These are phyloP conservation scores for Fusarium sterilihyphosum DNA, from an alignment of 2,329 filamentous ascomycete species.

Conservation along the genomic window DNA sequence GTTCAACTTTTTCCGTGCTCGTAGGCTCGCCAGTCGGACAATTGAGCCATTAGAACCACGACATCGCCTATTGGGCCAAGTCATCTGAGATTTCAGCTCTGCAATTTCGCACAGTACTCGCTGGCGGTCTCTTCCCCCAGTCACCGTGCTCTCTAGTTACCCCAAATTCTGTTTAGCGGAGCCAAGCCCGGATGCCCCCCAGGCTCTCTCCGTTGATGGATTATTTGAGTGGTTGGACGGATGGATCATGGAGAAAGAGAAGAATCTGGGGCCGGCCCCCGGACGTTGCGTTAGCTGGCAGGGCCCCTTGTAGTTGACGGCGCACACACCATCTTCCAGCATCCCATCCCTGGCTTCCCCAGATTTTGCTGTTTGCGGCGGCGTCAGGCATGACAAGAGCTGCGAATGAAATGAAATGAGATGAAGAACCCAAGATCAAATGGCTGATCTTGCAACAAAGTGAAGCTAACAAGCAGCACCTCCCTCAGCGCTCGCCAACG, in stretches of 20 bases:
- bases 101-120: slow-evolving; percentile 37
- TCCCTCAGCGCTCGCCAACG: slow-evolving; percentile 21
- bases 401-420: slow-evolving; percentile 30
- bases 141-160: slow-evolving; percentile 39
- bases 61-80: slow-evolving; percentile 22
- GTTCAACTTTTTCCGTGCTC: slow-evolving; percentile 10
- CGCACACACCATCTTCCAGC: slow-evolving; percentile 45
- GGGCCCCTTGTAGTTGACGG: slow-evolving; percentile 42
- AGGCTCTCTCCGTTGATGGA: slow-evolving; percentile 13
- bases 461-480: slow-evolving; percentile 8
- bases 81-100: not conserved
- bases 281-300: slow-evolving; percentile 38
- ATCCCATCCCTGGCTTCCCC: slow-evolving; percentile 48
- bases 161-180: slow-evolving; percentile 43
- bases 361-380: slow-evolving; percentile 43
- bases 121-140: slow-evolving; percentile 22
- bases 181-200: slow-evolving; percentile 34
- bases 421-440: slow-evolving; percentile 14
- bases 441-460: slow-evolving; percentile 18
- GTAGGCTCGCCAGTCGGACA: slow-evolving; percentile 9
- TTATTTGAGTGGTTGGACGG: not conserved
- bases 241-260: not conserved
- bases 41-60: slow-evolving; percentile 13
- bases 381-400: slow-evolving; percentile 21
- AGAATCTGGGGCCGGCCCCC: slow-evolving; percentile 34